These are phyloP conservation scores for Nicotiana sylvestris DNA, from an alignment of 257 asterid species.

Conservation along the genomic window DNA sequence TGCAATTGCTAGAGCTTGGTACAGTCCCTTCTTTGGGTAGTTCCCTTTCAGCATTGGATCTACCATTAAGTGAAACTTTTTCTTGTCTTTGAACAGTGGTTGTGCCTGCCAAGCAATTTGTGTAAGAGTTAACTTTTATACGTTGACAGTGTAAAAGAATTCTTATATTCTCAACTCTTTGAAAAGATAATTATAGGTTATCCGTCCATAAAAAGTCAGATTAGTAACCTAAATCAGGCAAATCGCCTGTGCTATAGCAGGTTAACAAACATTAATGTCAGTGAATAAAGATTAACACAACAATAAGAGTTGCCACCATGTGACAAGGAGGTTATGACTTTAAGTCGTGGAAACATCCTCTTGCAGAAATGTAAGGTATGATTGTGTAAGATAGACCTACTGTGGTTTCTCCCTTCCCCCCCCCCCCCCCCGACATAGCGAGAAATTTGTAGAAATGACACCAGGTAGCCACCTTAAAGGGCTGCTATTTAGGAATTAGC, in stretches of 20 bases:
- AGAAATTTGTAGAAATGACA: too few relatives aligned
- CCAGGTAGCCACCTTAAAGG: background rate
- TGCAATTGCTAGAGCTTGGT: constrained; percentile 61
- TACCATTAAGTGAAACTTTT: constrained; percentile 42
- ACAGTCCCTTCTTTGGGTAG: constrained; percentile 42
- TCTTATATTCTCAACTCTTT: background rate
- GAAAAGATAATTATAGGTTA: background rate
- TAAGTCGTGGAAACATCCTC: background rate
- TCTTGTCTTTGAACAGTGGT: constrained; percentile 52
- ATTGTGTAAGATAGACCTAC: background rate
- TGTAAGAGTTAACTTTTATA: background rate
- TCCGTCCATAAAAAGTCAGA: background rate
- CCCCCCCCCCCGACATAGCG: too few relatives aligned
- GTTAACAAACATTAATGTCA: background rate
- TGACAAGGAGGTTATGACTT: background rate
- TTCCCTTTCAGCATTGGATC: constrained; percentile 45
- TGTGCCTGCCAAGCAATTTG: constrained; percentile 38
- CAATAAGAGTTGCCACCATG: background rate
- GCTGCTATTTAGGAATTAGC: too few relatives aligned
- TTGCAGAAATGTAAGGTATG: background rate
- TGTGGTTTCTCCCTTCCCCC: background rate
- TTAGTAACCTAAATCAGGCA: too few relatives aligned
- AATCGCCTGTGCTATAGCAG: background rate
- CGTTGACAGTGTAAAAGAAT: background rate
- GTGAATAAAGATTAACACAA: too few relatives aligned